A percentile compares a stretch with the other conserved stretches of the same genome.
These are phyloP conservation scores for Theileria sp. DNA, from an alignment of 169 alveolate species.

Conservation along the genomic window DNA sequence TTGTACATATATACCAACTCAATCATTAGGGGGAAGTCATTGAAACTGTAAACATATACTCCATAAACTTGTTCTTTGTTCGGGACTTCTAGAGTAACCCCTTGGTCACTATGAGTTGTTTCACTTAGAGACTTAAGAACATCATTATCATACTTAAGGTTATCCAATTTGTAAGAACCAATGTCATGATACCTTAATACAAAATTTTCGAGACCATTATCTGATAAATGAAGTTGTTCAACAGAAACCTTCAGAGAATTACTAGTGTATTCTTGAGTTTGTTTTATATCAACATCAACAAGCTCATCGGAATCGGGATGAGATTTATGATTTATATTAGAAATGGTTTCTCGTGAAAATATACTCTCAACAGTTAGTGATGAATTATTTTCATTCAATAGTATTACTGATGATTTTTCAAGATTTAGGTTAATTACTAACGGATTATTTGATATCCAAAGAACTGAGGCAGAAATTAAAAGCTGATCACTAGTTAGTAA, in stretches of 20 bases:
- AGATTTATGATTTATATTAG: not conserved
- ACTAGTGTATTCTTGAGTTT: not conserved
- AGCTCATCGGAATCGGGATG: not conserved
- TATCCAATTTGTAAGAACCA: not conserved
- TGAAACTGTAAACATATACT: not conserved
- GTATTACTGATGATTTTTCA: not conserved
- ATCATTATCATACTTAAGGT: not conserved
- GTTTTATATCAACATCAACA: not conserved
- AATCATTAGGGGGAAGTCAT: not conserved
- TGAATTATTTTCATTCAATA: conserved; percentile 3
- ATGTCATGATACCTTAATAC: not conserved
- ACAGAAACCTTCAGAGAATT: not conserved
- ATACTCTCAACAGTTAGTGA: not conserved
- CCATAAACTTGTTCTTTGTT: not conserved
- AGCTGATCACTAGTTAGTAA: not conserved
- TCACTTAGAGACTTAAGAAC: not conserved
- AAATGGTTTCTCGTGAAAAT: not conserved
- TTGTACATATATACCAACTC: not conserved
- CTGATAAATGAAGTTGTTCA: not conserved
- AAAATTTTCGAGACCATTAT: not conserved
- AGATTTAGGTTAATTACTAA: not conserved
- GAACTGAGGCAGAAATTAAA: not conserved
- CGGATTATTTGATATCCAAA: not conserved
- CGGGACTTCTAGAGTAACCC: not conserved
- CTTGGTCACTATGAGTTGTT: not conserved